Evolutionary conservation across 2,329 filamentous ascomycete species (phyloP), one percentile per base, ranked within the genome.

Genomic region (Xylaria sp.): DNA sequence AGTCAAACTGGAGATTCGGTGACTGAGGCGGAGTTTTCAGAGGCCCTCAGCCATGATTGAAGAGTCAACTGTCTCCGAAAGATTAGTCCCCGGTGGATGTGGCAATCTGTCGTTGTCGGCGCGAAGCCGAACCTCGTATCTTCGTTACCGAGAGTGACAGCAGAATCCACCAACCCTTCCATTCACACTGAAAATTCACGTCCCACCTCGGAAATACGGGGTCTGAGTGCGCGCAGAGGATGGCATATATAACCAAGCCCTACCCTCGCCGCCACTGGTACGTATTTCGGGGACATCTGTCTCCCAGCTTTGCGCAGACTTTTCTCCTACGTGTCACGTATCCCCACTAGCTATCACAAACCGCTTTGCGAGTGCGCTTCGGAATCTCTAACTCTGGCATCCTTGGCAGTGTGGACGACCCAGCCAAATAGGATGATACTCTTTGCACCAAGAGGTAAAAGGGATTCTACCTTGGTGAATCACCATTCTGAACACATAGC

Each of bases 221-320:
- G 28, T 2, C 4, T 28, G 28, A 28, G 54, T 18, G 9, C 18
- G 8, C 37, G 46, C n/a, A 65, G 46, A 23, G 55, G 63, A 52
- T 65, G 55, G 34, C 46, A 65, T 59, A 65, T 23, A 1, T 9
- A 1, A 65, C 50, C 46, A 20, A 15, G 20, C 55, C 55, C 20
- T 34, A 51, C 9, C 46, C 55, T 34, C 46, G 46, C 10, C 34
- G 63, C 34, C 12, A 10, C 15, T 59, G 39, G 63, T 59, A 54
- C 25, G 46, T 59, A 34, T 46, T 46, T 23, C 20, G 12, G 31
- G 18, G n/a, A 8, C 10, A 46, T 52, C 15, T 25, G 9, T 23
- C 23, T 50, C n/a, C 23, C 20, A 25, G 8, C 2, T 25, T 50
- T 50, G 46, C 20, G 12, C 10, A 50, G n/a, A 9, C 46, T 50